These are phyloP conservation scores for Plenodomus lindquistii DNA, from an alignment of 2,329 filamentous ascomycete species.

Conservation along the genomic window DNA sequence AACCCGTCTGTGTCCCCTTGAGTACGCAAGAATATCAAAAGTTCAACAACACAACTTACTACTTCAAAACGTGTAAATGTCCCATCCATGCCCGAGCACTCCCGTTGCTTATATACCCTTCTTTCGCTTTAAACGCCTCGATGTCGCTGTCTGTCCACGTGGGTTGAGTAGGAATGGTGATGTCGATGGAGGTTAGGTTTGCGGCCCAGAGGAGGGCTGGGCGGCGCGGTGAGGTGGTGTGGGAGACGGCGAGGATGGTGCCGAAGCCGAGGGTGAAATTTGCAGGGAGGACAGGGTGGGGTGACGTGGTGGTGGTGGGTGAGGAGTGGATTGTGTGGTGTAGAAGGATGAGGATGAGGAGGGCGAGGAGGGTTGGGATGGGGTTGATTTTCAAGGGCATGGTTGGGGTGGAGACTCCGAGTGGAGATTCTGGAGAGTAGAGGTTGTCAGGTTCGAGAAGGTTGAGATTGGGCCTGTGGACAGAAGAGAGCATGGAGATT, in stretches of 20 bases:
- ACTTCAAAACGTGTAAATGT: slow-evolving; percentile 44
- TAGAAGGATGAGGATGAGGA: not conserved
- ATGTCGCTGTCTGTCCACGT: slow-evolving; percentile 44
- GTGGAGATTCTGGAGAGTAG: no score
- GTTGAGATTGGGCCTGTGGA: no score
- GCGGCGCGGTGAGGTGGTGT: slow-evolving; percentile 38
- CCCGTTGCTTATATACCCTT: slow-evolving; percentile 36
- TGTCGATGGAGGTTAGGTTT: slow-evolving; percentile 44
- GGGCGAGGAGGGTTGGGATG: not conserved
- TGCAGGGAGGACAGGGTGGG: slow-evolving; percentile 1
- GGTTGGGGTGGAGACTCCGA: no score
- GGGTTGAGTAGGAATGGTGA: slow-evolving; percentile 45
- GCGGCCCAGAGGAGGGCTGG: slow-evolving; percentile 42
- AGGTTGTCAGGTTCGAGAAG: no score
- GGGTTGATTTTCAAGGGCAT: no score
- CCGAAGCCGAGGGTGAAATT: slow-evolving; percentile 36
- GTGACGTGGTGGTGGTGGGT: not conserved
- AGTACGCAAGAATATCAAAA: no score
- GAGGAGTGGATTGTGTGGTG: not conserved
- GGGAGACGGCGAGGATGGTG: slow-evolving; percentile 45
- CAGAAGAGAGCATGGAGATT: no score
- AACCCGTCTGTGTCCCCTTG: no score
- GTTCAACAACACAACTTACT: no score
- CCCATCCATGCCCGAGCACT: slow-evolving; percentile 48
- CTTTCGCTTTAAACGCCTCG: slow-evolving; percentile 24